Evolutionary conservation across 179 eudicot genomes (phyloP).

Genomic region (Beta lomatogona): DNA sequence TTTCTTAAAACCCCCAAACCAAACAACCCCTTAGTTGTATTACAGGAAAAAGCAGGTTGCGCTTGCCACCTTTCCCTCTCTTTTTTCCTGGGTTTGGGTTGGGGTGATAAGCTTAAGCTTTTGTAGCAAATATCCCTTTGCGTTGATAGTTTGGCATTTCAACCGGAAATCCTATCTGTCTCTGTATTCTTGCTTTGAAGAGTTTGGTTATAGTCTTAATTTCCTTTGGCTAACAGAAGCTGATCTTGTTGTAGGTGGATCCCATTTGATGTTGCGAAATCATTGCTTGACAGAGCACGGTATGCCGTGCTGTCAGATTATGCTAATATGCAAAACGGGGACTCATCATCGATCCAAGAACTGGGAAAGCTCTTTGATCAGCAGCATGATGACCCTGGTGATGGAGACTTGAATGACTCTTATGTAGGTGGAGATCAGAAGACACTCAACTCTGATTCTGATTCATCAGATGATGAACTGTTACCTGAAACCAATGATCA

Average conservation of each 20-base stretch:
- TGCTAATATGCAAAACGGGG: slow-evolving; percentile 39
- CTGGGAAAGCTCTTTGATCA: slow-evolving; percentile 41
- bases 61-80: neutral
- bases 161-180: neutral
- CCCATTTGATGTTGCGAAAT: slow-evolving; percentile 59
- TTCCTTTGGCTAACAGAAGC: slow-evolving; percentile 23
- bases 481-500: slow-evolving; percentile 43
- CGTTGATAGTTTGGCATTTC: neutral
- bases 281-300: slow-evolving; percentile 62
- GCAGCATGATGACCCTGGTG: slow-evolving; percentile 46
- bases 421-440: slow-evolving; percentile 52
- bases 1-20: too few species aligned
- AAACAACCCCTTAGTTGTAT: too few species aligned
- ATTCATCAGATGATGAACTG: slow-evolving; percentile 64
- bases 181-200: neutral
- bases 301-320: slow-evolving; percentile 78
- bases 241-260: slow-evolving; percentile 69
- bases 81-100: neutral
- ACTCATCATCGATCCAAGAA: slow-evolving; percentile 25
- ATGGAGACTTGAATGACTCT: slow-evolving; percentile 60
- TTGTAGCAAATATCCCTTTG: neutral
- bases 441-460: slow-evolving; percentile 51
- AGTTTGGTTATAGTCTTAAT: neutral
- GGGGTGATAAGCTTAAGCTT: neutral
- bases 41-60: neutral